Base-by-base conservation (phyloP, 2,329 filamentous ascomycete genomes). In the Lecanicillium sp. region DNA sequence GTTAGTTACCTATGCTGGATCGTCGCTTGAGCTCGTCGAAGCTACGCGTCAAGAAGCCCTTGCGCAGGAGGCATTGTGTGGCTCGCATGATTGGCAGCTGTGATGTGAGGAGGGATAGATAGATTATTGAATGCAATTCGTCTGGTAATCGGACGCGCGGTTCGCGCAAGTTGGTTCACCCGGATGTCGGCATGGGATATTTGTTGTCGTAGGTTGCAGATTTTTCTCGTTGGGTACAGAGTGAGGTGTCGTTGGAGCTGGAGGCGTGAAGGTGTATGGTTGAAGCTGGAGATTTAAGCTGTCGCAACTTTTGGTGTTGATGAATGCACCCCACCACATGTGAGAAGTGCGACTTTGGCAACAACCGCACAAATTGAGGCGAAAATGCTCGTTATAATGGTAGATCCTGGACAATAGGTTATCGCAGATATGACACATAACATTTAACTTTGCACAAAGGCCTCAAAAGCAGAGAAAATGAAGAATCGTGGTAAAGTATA, bases 1-100 rank as follows among this genome's bases (percentile, higher is more conserved):
- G 14, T 17, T 3, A 30, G 63, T 7, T 66, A 82, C 79, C 75
- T 55, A 83, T 76, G 17, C 67, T 67, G 2, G 78, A 72, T 35
- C 78, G 68, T 36, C 80, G 71, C 58, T 72, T 75, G 51, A 84
- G 71, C 60, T 83, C 79, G 42, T 83, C 78, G 30, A 80, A 39
- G 56, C 78, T 84, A 35, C 81, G 73, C 49, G 69, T 69, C 55
- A 74, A 67, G 59, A 84, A 79, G 66, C 77, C 73, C 62, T 72
- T 78, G 51, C 66, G 62, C 26, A 77, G 63, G 47, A 64, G 57
- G 3, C 64, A 60, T 15, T 64, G 60, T 17, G 76, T 71, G 14
- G 67, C 61, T 58, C 68, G 72, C 78, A 82, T 81, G 51, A 48
- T 54, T 58, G 7, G 43, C 35, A 37, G 32, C 44, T 27, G 29